Evolutionary conservation across 2,329 filamentous ascomycete species (phyloP), one percentile per base, ranked within the genome.

Genomic region (Alternaria conjuncta): DNA sequence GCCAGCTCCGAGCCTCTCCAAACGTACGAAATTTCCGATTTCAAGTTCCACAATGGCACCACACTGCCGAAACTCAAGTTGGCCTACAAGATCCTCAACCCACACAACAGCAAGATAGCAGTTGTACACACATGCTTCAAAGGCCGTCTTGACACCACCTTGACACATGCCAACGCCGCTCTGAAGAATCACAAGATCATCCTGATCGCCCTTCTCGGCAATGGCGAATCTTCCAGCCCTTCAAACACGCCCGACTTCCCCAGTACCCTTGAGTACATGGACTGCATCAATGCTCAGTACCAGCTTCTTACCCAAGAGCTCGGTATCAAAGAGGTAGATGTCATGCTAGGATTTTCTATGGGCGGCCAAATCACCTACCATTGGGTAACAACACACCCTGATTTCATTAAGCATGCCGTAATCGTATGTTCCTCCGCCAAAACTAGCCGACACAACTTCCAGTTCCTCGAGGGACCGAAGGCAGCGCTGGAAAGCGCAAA

Each of bases 341-440:
- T 83, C 10, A 83, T 87, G 30, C 70, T 87, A 3, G 86, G 86
- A 2, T 88, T 86, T 81, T 86, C 83, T 51, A 87, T 88, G 86
- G 86, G 86, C 41, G 86, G 85, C 1, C 84, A 83, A 21, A 82
- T 86, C 59, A 81, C 85, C 3, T 88, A 85, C 59, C 84, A 88
- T 65, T 85, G 85, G 84, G 72, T 80, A 5, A 79, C 82, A 2
- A 79, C 86, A 49, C 85, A 82, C 57, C 85, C 86, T 0, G 79
- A 81, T n/a, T 85, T 86, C 20, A 56, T 73, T 45, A 68, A 68
- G 41, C 69, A 70, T 28, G 79, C 83, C 44, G 82, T 86, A 8
- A 81, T 84, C 1, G 82, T 87, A 30, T 86, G 84, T 63, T 84
- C 84, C 9, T 82, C 82, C 6, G 86, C 86, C 0, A 75, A 76